Evolutionary conservation across 345 rosid species (phyloP), one percentile per base, ranked within the genome.

Genomic region (Eucalyptus guilfoylei): DNA sequence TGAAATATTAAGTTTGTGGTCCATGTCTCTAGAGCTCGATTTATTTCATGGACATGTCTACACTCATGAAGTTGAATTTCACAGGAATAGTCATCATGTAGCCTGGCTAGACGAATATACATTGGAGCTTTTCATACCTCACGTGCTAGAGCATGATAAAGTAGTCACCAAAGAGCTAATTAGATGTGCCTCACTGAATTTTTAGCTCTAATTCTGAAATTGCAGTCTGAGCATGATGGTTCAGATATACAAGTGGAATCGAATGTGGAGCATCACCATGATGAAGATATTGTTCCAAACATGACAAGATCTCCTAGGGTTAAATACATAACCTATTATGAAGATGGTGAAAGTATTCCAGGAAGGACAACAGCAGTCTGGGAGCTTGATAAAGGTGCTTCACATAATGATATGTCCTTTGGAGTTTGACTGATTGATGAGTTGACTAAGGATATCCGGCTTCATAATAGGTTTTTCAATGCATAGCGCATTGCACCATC

Each of bases 161-260:
- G 47, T 40, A 76, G 45, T 76, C 28, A 76, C 81, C 81, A 37
- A 72, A 28, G 58, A 86, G 58, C 87, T 52, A 47, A 49, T 86
- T 86, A 13, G 32, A n/a, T 87, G 49, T 49, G 80, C 48, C 80
- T 55, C 17, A 14, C 81, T 87, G 80, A 87, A 49, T 42, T 87
- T 45, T 42, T 88, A 69, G 85, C 24, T 86, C 80, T 89, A 72
- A 67, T 88, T 86, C 88, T 92, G 49, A 26, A 89, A 85, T 83
- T 95, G 95, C 96, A 97, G 99, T 91, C 98, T 42, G 99, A 95
- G 94, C 99, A 97, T 89, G 98, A 97, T 92, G 99, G 99, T 72
- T 95, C 97, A 86, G 97, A 98, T 88, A 96, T 97, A 17, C 99
- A 97, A 90, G 93, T 95, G 90, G 94, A 95, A 89, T 42, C 94